Base-by-base conservation (phyloP, 2,329 filamentous ascomycete genomes). In the Coniochaeta hoffmannii region DNA sequence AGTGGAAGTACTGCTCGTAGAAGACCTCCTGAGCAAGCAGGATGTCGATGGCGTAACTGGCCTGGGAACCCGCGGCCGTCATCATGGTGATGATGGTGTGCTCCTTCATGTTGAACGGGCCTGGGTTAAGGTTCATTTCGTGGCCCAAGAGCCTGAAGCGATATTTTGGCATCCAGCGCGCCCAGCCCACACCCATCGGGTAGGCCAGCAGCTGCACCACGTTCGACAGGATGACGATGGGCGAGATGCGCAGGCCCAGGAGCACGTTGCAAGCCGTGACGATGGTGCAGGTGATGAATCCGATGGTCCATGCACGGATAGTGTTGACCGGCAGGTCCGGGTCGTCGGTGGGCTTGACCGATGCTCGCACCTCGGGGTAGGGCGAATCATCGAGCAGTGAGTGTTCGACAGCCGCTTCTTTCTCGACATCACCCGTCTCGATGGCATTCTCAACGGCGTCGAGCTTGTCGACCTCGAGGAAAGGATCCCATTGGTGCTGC, bases 231-330 rank as follows among this genome's bases (percentile, higher is more conserved):
- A 83, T 79, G 14, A 68, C 59, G 56, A 82, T 76, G 55, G 77
- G 76, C 1, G 80, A 75, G 38, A 76, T 73, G 44, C 77, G 76
- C 34, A 76, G 60, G 14, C 66, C 68, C 35, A 83, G 80, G 10
- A 83, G 66, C 64, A 80, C 75, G 65, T 85, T 84, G 63, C 82
- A 69, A 1, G 72, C 78, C 0, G 81, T 80, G 28, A 81, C 79
- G 52, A 82, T 66, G 1, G 82, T 85, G 58, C 81, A 80, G 56
- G 84, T 73, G 38, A 85, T 2, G 54, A 81, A 60, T 32, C 82
- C 82, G 55, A 86, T 79, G 6, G 65, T 60, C 82, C 82, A 86
- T 36, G 81, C 80, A 19, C 82, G 81, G 56, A 86, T 73, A 3
- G 82, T 86, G 65, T 79, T 80, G 56, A 75, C 71, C 7, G 78